Evolutionary conservation across 2,329 filamentous ascomycete genomes (phyloP).

Genomic region (Ustulina deusta): DNA sequence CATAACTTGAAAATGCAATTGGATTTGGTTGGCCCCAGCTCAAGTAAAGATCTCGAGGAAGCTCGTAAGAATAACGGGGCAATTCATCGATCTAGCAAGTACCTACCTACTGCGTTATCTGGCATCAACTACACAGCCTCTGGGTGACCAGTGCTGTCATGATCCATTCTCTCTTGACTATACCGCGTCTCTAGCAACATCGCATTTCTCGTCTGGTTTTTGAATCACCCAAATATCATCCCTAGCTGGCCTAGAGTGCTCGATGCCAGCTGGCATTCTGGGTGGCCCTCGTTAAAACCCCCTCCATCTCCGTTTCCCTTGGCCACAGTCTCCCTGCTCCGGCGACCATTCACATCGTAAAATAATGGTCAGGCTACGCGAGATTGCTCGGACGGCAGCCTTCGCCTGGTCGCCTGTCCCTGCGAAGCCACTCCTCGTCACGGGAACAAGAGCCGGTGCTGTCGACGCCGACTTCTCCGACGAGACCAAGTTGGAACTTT

Average conservation of each 20-base stretch:
- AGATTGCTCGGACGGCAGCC: slow-evolving; percentile 95
- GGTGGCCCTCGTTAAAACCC: slow-evolving; percentile 37
- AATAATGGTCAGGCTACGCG: slow-evolving; percentile 92
- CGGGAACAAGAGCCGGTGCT: slow-evolving; percentile 92
- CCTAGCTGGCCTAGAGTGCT: slow-evolving; percentile 52
- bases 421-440: slow-evolving; percentile 84
- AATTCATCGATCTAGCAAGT: slow-evolving; percentile 27
- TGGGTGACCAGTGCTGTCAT: slow-evolving; percentile 23
- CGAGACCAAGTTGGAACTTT: slow-evolving; percentile 95
- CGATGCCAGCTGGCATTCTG: slow-evolving; percentile 51
- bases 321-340: slow-evolving; percentile 48
- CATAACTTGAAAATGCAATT: slow-evolving; percentile 13
- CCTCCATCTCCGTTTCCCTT: slow-evolving; percentile 23
- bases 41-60: slow-evolving; percentile 16
- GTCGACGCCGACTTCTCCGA: slow-evolving; percentile 98
- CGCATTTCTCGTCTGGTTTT: slow-evolving; percentile 31
- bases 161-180: slow-evolving; percentile 20
- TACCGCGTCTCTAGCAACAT: slow-evolving; percentile 19
- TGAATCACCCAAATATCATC: slow-evolving; percentile 32
- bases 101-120: slow-evolving; percentile 39
- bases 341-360: slow-evolving; percentile 33
- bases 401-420: slow-evolving; percentile 95
- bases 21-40: slow-evolving; percentile 6
- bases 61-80: slow-evolving; percentile 35
- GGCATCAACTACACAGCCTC: slow-evolving; percentile 37